Evolutionary conservation across 148 eudicot species (phyloP), one percentile per base, ranked within the genome.

Genomic region (Vaccinium corymbosum): DNA sequence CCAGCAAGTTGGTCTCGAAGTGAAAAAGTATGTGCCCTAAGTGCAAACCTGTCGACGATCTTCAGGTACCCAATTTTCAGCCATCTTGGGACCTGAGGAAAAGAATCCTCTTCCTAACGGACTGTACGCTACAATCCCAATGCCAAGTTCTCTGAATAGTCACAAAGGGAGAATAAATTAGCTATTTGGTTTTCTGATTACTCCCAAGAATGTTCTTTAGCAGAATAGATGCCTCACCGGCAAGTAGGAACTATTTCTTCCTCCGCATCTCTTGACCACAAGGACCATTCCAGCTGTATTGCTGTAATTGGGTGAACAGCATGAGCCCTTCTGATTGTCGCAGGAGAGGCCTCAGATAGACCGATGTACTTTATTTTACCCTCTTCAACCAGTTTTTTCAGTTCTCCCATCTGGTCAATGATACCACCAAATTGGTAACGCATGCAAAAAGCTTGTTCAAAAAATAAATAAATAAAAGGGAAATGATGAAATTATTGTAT

Each of bases 41-140:
- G 49, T 16, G 2, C 78, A 50, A 29, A 84, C 85, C 77, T 84
- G 52, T 7, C 82, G 81, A n/a, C 52, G 25, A 53, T 84, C 85
- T 3, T 52, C 35, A 66, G 38, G 6, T 48, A 82, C 6, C 17
- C 6, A 51, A 32, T 17, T 66, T 51, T 84, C 85, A 19, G 42
- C 16, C 3, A 84, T 17, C 66, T 84, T 84, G 29, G 74, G 46
- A 62, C 81, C 81, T 2, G 56, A 25, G 3, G 82, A 50, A 11
- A 84, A 64, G 61, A 84, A 84, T 70, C 85, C 85, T 64, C 85
- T 78, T 51, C 82, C 85, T 15, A 84, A 32, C 0, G 85, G 85
- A 16, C 82, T 64, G 51, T 84, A 84, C 50, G 82, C 77, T 0
- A 84, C 85, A 50, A 83, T 83, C 75, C 85, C 85, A 61, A 83